Percentiles rank a stretch among this genome's conserved stretches.
phyloP scores from a whole-genome alignment of 306 rosid species.

The Prinsepia uniflora region DNA sequence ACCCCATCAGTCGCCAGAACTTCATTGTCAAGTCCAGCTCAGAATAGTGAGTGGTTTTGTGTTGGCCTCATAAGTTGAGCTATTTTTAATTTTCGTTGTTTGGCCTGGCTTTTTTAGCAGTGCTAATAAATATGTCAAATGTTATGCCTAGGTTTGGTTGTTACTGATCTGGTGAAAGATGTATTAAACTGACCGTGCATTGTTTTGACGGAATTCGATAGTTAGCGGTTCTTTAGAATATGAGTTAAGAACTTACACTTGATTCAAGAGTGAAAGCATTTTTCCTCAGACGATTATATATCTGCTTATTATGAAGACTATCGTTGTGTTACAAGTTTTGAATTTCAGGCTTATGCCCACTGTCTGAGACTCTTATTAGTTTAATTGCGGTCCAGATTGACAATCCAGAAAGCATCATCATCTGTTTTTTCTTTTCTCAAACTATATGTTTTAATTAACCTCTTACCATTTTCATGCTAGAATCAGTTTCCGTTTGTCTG shows the following conservation, averaged over 20 bases:
- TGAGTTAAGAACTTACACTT: neutral
- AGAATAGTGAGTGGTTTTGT: neutral
- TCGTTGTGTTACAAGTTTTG: too few species aligned
- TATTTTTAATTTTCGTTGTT: neutral
- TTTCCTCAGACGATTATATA: neutral
- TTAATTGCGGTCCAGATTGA: too few species aligned
- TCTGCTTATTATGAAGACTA: too few species aligned
- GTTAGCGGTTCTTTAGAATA: neutral
- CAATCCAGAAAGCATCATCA: too few species aligned
- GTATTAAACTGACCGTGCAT: too few species aligned
- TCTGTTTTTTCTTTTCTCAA: too few species aligned
- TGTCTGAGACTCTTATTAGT: too few species aligned
- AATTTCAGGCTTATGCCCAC: too few species aligned
- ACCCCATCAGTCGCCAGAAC: constrained; percentile 42
- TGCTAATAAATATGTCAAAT: constrained; percentile 2
- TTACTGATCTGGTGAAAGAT: neutral
- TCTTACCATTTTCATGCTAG: too few species aligned
- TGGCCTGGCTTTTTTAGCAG: neutral
- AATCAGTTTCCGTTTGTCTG: too few species aligned
- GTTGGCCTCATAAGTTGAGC: neutral
- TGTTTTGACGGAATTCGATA: neutral
- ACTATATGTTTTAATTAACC: too few species aligned
- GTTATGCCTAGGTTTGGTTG: neutral
- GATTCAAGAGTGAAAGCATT: too few species aligned
- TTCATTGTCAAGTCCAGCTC: constrained; percentile 36